These are phyloP conservation scores for Gardenia jasminoides DNA, from an alignment of 257 asterid genomes.

Conservation along the genomic window DNA sequence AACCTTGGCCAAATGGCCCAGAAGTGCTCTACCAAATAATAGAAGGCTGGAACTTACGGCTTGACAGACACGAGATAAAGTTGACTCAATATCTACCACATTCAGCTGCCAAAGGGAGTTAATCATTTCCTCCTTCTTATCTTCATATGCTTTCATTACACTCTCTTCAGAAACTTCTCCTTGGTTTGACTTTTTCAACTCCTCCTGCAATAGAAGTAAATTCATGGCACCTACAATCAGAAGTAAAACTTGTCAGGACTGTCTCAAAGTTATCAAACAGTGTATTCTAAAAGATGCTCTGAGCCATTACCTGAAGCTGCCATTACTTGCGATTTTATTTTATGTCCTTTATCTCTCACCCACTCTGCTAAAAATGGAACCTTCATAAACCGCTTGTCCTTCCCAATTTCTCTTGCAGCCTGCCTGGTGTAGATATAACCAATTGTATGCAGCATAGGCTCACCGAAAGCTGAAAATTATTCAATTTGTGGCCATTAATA, in stretches of 20 bases:
- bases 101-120: constrained; percentile 80
- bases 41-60: constrained; percentile 45
- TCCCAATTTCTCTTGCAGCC: constrained; percentile 80
- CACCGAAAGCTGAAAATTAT: constrained; percentile 73
- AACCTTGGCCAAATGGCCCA: neutral
- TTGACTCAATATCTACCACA: constrained; percentile 75
- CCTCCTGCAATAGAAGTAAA: constrained; percentile 63
- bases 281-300: constrained; percentile 8
- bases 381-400: constrained; percentile 72
- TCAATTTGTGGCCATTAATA: neutral
- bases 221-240: constrained; percentile 55
- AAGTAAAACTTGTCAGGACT: constrained; percentile 4
- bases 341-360: constrained; percentile 77
- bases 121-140: constrained; percentile 58
- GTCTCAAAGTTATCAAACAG: neutral
- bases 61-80: constrained; percentile 69
- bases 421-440: constrained; percentile 87
- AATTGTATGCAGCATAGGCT: constrained; percentile 75
- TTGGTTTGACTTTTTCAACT: constrained; percentile 53
- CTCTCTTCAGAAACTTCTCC: constrained; percentile 54
- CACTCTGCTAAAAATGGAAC: constrained; percentile 85
- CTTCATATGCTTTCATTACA: constrained; percentile 46
- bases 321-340: constrained; percentile 56
- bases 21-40: neutral
- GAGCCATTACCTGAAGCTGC: constrained; percentile 76